These are phyloP conservation scores for Crithidia fasciculata DNA, from an alignment of 208 protist species.

Conservation along the genomic window DNA sequence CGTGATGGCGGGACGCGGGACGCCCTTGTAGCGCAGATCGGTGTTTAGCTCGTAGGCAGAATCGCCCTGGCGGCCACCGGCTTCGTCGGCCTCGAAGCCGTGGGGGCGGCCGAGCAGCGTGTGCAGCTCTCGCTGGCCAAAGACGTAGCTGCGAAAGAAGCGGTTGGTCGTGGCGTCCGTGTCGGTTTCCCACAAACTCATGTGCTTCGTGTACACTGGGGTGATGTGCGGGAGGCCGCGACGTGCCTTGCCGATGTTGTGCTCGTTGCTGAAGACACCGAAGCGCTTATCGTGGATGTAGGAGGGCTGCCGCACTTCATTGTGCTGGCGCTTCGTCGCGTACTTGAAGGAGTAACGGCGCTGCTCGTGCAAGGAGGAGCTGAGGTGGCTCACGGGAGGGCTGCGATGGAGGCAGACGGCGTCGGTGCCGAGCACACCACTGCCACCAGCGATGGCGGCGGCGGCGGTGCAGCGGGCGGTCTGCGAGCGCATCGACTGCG, in stretches of 20 bases:
- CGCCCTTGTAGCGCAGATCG: constrained; percentile 79
- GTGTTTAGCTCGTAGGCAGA: constrained; percentile 75
- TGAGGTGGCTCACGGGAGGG: not conserved
- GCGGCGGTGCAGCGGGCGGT: constrained; percentile 28
- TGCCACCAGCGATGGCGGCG: constrained; percentile 27
- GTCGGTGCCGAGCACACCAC: constrained; percentile 18
- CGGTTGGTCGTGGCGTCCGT: constrained; percentile 88
- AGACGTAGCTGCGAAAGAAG: constrained; percentile 83
- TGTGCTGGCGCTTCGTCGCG: constrained; percentile 74
- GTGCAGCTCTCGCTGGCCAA: constrained; percentile 81
- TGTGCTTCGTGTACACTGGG: constrained; percentile 80
- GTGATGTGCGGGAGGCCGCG: constrained; percentile 80
- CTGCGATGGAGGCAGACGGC: not conserved
- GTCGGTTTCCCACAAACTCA: constrained; percentile 89
- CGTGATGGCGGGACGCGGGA: constrained; percentile 66
- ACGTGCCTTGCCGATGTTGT: constrained; percentile 70
- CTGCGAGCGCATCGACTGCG: constrained; percentile 23
- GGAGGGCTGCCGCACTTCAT: constrained; percentile 81
- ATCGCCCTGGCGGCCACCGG: constrained; percentile 58
- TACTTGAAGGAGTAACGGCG: constrained; percentile 89
- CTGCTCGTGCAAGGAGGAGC: constrained; percentile 40
- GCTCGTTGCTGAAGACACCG: constrained; percentile 85
- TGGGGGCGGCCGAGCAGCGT: constrained; percentile 75
- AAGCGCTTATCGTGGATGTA: constrained; percentile 90
- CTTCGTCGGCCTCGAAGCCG: constrained; percentile 68